These are phyloP conservation scores for Chaetoceros tenuissimus DNA, from an alignment of 108 stramenopile genomes.

Conservation along the genomic window DNA sequence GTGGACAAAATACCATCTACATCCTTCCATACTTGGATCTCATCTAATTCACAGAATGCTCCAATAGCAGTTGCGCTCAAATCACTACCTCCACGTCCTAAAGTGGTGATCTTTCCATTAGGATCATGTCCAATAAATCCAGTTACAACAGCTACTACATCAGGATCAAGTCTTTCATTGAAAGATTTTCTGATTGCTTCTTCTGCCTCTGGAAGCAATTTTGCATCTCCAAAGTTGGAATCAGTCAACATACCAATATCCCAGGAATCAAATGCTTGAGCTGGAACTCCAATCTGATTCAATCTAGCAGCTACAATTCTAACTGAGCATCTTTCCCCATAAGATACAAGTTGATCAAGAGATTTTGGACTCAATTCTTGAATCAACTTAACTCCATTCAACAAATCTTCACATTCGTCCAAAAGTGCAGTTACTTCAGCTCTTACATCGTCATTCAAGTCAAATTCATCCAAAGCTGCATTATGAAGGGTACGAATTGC, in stretches of 20 bases:
- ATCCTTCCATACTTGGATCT: conserved; percentile 99
- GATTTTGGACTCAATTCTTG: conserved; percentile 87
- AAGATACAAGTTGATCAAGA: conserved; percentile 86
- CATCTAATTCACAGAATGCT: conserved; percentile 71
- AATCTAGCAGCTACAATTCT: conserved; percentile 89
- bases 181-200: conserved; percentile 52
- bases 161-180: conserved; percentile 54
- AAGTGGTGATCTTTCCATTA: conserved; percentile 84
- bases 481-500: conserved; percentile 84
- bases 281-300: conserved; percentile 91
- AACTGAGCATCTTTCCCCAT: conserved; percentile 89
- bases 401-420: conserved; percentile 84
- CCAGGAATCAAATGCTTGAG: conserved; percentile 93
- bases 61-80: conserved; percentile 94
- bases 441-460: conserved; percentile 30
- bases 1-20: conserved; percentile 96
- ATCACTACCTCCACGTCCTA: conserved; percentile 93
- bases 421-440: conserved; percentile 64
- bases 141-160: conserved; percentile 91
- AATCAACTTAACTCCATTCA: conserved; percentile 85
- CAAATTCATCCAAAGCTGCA: conserved; percentile 65
- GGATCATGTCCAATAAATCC: conserved; percentile 92
- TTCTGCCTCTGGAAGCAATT: conserved; percentile 53
- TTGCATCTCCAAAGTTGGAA: conserved; percentile 87
- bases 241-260: conserved; percentile 87